Percentiles rank a stretch among this genome's conserved stretches.
phyloP scores from a whole-genome alignment of 257 asterid genomes.

The Solanum paucissectum region DNA sequence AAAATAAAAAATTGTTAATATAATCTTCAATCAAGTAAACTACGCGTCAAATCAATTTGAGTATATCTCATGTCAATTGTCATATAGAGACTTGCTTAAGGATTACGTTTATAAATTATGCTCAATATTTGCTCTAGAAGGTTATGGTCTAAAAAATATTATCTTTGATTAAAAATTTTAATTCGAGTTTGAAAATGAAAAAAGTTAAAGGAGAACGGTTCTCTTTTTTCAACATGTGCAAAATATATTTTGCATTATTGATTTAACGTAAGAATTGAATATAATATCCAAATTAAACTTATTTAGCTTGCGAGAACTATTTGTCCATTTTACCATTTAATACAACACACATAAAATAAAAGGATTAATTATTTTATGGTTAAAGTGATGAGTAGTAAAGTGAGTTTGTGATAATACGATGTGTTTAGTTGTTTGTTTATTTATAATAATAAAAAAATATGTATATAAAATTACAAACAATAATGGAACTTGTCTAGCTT shows the following conservation, averaged over 20 bases:
- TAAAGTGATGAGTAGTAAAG: neutral
- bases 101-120: neutral
- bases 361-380: neutral
- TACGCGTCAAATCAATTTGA: neutral
- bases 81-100: too few species aligned
- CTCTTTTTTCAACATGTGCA: too few species aligned
- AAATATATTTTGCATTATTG: too few species aligned
- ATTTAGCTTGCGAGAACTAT: neutral
- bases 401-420: neutral
- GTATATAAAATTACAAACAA: neutral
- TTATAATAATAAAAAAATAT: too few species aligned
- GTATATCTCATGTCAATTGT: accelerated
- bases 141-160: too few species aligned
- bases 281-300: neutral
- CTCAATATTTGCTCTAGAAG: neutral
- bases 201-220: too few species aligned
- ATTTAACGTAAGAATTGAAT: too few species aligned
- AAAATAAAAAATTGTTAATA: too few species aligned
- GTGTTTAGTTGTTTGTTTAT: neutral
- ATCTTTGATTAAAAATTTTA: too few species aligned
- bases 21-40: neutral
- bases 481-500: neutral
- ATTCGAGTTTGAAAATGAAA: too few species aligned
- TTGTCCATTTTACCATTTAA: neutral
- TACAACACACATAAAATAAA: neutral